Evolutionary conservation across 768 basidiomycete genomes (phyloP).

Genomic region (Tylopilus balloui): DNA sequence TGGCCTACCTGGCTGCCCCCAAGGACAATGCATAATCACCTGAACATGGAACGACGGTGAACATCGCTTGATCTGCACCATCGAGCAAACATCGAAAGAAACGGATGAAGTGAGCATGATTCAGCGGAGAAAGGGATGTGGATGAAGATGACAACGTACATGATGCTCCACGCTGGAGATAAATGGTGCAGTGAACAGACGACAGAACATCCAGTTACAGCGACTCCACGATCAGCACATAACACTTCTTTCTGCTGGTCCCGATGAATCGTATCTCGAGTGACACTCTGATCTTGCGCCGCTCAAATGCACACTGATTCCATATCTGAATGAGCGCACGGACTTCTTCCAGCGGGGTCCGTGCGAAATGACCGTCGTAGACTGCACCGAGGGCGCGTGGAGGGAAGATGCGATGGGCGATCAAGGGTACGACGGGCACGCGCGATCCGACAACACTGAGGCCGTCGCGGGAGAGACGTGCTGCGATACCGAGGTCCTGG

Average conservation of each 20-base stretch:
- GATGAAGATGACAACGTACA: slow-evolving; percentile 1
- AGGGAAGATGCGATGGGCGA: slow-evolving; percentile 15
- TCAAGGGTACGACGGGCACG: slow-evolving; percentile 13
- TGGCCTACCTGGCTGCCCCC: too few relatives aligned
- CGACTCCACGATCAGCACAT: slow-evolving; percentile 25
- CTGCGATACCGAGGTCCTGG: slow-evolving; percentile 26
- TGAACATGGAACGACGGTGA: too few relatives aligned
- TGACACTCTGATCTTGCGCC: slow-evolving; percentile 25
- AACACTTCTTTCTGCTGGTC: slow-evolving; percentile 3
- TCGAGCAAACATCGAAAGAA: too few relatives aligned
- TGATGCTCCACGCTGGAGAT: neutral
- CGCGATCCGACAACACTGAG: slow-evolving; percentile 23
- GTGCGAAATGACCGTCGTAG: slow-evolving; percentile 22
- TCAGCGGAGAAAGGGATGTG: neutral
- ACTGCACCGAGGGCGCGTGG: slow-evolving; percentile 8
- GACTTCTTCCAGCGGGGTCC: slow-evolving; percentile 19
- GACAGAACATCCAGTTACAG: slow-evolving; percentile 9
- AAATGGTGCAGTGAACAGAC: slow-evolving; percentile 2
- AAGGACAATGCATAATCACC: too few relatives aligned
- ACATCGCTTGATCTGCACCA: too few relatives aligned
- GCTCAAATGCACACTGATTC: slow-evolving; percentile 32
- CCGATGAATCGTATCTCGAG: slow-evolving; percentile 10
- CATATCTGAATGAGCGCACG: slow-evolving; percentile 26
- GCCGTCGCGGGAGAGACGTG: slow-evolving; percentile 23
- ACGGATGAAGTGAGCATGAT: too few relatives aligned